Percentiles rank a stretch among this genome's conserved stretches.
These are phyloP conservation scores for Symbiodinium pilosum DNA, from an alignment of 73 alveolate genomes.

Conservation along the genomic window DNA sequence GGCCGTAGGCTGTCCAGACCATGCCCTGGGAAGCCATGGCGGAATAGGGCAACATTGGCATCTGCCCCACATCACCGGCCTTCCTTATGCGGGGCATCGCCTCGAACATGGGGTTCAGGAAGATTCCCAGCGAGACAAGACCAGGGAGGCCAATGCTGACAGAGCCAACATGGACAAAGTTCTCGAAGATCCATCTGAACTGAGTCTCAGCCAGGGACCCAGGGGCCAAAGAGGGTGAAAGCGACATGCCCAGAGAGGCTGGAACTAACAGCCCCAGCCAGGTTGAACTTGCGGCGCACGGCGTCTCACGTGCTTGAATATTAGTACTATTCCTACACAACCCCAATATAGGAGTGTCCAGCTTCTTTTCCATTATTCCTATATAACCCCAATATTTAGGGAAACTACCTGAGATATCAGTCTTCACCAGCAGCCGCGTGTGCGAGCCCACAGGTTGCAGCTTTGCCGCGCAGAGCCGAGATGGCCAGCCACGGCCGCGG, in stretches of 20 bases:
- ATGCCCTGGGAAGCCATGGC: constrained; percentile 82
- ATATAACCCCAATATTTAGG: too few relatives aligned
- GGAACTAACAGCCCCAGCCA: background rate
- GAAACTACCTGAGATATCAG: too few relatives aligned
- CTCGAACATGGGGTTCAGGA: constrained; percentile 84
- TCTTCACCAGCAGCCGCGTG: too few relatives aligned
- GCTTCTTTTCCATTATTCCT: too few relatives aligned
- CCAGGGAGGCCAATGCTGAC: constrained; percentile 58
- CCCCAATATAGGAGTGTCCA: too few relatives aligned
- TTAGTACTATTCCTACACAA: too few relatives aligned
- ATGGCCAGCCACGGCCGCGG: too few relatives aligned
- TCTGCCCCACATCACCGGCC: constrained; percentile 62
- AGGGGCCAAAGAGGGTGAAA: constrained; percentile 8
- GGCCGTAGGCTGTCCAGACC: constrained; percentile 80
- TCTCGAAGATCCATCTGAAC: constrained; percentile 69
- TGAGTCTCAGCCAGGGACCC: constrained; percentile 38
- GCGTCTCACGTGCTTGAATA: too few relatives aligned
- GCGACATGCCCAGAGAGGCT: background rate
- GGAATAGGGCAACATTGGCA: constrained; percentile 82
- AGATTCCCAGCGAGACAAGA: constrained; percentile 58
- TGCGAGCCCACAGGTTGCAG: too few relatives aligned
- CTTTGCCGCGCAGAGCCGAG: too few relatives aligned
- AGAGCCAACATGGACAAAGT: constrained; percentile 9
- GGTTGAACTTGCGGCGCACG: background rate
- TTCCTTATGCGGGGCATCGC: constrained; percentile 75